Evolutionary conservation across 1,284 basidiomycete species (phyloP).

Genomic region (Sphaerobolus stellatus): DNA sequence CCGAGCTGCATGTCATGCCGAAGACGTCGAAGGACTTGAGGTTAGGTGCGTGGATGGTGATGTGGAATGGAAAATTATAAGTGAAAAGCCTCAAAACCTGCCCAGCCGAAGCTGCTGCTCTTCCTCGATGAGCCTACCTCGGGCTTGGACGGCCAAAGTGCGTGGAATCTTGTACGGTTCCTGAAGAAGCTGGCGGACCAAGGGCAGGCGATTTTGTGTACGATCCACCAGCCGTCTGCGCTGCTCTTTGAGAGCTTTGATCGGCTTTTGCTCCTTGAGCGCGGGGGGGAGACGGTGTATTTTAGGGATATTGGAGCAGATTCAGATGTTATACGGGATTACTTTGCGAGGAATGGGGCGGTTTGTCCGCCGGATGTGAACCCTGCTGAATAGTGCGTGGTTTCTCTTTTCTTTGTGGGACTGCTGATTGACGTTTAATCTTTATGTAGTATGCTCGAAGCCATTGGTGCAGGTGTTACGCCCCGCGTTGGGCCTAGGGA

Average conservation of each 20-base stretch:
- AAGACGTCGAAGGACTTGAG: no score
- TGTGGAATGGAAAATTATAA: no score
- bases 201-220: constrained; percentile 41
- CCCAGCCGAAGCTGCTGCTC: no score
- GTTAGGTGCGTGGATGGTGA: no score
- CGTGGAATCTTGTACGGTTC: constrained; percentile 55
- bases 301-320: constrained; percentile 54
- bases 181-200: constrained; percentile 50
- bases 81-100: no score
- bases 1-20: no score
- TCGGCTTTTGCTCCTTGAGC: constrained; percentile 46
- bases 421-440: not conserved
- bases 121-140: constrained; percentile 49
- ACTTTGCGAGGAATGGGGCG: constrained; percentile 52
- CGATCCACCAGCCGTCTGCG: constrained; percentile 52
- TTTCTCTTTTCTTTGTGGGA: not conserved
- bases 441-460: constrained; percentile 40
- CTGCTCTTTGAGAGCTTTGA: constrained; percentile 48
- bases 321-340: constrained; percentile 46
- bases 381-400: constrained; percentile 33
- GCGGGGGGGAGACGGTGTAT: constrained; percentile 52
- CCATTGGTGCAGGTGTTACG: constrained; percentile 73
- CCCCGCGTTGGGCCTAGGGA: constrained; percentile 65
- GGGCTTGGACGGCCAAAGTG: constrained; percentile 56
- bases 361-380: constrained; percentile 48